Evolutionary conservation across 768 basidiomycete genomes (phyloP), one percentile per base, ranked within the genome.

Genomic region (Tricholoma hemisulphureum): DNA sequence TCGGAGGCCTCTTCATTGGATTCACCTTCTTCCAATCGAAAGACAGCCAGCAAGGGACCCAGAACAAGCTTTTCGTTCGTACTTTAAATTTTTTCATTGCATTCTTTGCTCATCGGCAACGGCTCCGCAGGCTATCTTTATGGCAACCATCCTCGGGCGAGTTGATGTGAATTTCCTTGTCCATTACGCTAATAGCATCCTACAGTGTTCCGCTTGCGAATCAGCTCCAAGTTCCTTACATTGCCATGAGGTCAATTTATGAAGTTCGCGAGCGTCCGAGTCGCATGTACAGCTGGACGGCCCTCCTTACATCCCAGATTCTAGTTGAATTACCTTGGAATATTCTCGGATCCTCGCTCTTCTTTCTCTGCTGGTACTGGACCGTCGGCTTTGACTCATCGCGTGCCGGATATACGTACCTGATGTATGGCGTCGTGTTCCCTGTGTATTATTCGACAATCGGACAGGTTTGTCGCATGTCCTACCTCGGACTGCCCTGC

Each of bases 281-380:
- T 59, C 72, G 79, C 43, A 87, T 84, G 70, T 90, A 87, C 69
- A 76, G 77, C 50, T 89, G 87, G 88, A 74, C 80, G 0, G 84
- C 84, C 0, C 71, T 86, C 21, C 64, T 83, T 9, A 80, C 83
- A 0, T 73, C 84, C 0, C 83, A 83, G 56, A 74, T 87, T 55
- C 58, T 83, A 4, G 76, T 78, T 6, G 87, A 88, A 60, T 58
- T 88, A 2, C 86, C 86, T 0, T 87, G 84, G 83, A 87, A 87
- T 61, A 81, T 87, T 14, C 20, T 85, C 2, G 83, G 83, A 21
- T 82, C 86, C 0, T 75, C 79, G 0, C 43, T 89, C 3, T 85
- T 84, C 76, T 90, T 84, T 75, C 63, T 85, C 23, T 86, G 83
- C 65, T 90, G 87, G 87, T 90, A 80, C 67, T 89, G 84, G 83